Conservation (phyloP, 192 early-diverging fungal species). For the Gamsiella multidivaricata region DNA sequence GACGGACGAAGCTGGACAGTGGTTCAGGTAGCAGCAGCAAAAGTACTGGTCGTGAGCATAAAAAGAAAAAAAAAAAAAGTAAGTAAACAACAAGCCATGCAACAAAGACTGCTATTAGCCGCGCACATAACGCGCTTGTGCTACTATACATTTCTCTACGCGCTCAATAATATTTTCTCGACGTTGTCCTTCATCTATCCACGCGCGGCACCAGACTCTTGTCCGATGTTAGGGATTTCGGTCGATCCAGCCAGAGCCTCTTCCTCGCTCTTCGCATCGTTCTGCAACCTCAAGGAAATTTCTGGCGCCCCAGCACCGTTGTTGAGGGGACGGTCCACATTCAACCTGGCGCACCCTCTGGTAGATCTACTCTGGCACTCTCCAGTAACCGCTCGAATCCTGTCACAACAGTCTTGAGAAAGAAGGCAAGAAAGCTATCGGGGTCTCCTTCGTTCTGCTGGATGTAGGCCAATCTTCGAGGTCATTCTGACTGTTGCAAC, state of each 20-base stretch:
- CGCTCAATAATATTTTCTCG: background rate
- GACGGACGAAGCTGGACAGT: background rate
- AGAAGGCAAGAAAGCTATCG: background rate
- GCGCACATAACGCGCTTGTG: no score
- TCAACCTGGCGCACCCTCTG: no score
- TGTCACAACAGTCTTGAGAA: background rate
- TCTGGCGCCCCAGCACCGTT: no score
- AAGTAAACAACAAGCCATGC: background rate
- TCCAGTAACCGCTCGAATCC: background rate
- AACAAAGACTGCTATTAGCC: constrained; percentile 1
- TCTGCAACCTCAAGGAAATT: no score
- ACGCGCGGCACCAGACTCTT: no score
- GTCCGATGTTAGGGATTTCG: no score
- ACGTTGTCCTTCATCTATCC: no score
- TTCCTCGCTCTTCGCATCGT: no score
- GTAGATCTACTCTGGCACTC: background rate
- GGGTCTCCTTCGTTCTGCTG: background rate
- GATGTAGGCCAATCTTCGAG: background rate
- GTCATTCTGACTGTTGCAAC: no score
- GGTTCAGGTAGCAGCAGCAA: background rate
- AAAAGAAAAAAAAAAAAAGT: constrained; percentile 38
- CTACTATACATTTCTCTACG: no score
- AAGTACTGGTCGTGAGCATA: background rate
- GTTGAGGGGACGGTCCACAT: no score
- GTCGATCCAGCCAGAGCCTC: no score